These are phyloP conservation scores for Paecilomyces dactylethromorphus DNA, from an alignment of 2,329 filamentous ascomycete genomes.

Conservation along the genomic window DNA sequence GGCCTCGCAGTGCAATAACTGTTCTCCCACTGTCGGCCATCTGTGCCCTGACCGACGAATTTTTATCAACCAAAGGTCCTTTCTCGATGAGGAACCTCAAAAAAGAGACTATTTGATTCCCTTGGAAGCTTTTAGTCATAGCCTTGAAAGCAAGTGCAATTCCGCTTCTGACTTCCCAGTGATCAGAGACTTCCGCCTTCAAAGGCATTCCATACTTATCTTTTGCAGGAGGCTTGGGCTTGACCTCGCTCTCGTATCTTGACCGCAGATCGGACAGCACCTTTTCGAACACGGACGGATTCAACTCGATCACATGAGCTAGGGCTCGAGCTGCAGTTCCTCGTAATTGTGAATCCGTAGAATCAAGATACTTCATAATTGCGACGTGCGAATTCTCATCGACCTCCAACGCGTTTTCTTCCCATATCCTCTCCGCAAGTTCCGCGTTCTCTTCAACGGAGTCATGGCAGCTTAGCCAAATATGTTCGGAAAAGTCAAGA, in stretches of 20 bases:
- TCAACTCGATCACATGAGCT: conserved; percentile 62
- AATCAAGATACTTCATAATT: conserved; percentile 73
- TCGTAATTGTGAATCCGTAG: conserved; percentile 72
- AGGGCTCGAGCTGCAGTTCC: conserved; percentile 76
- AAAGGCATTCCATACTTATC: conserved; percentile 93
- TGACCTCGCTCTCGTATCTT: conserved; percentile 71
- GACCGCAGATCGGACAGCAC: conserved; percentile 61
- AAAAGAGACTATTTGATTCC: conserved; percentile 65
- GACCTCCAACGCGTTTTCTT: conserved; percentile 76
- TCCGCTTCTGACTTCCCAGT: conserved; percentile 86
- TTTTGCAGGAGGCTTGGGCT: conserved; percentile 73
- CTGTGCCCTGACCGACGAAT: conserved; percentile 68
- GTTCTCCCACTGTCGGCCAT: conserved; percentile 87
- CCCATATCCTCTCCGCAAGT: conserved; percentile 84
- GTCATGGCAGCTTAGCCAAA: conserved; percentile 91
- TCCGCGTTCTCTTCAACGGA: conserved; percentile 81
- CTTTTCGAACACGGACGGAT: conserved; percentile 53
- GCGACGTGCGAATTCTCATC: conserved; percentile 57
- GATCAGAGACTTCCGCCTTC: conserved; percentile 80
- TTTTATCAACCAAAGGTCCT: conserved; percentile 81
- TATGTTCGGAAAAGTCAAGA: conserved; percentile 75
- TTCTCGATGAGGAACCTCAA: conserved; percentile 78
- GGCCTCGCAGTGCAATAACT: conserved; percentile 75
- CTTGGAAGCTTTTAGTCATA: conserved; percentile 63
- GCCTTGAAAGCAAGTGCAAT: conserved; percentile 83